Base-by-base conservation (phyloP, 1,139 yeast genomes). In the Yamadazyma dendronema region DNA sequence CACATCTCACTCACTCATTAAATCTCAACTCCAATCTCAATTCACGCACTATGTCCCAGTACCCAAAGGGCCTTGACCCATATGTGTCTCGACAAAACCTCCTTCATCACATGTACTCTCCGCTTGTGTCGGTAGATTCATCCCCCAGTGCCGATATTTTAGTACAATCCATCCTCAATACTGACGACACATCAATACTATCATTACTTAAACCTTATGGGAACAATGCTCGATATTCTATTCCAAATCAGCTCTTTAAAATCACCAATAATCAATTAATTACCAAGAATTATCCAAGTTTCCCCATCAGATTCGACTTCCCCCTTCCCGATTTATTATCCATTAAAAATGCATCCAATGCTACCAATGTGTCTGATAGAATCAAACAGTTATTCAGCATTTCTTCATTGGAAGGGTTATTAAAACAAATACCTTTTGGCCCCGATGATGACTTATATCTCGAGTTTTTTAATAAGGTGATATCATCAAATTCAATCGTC, bases 401-500 rank as follows among this genome's bases (percentile, higher is more conserved):
- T 24, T 52, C 67, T 10, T 62, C 72, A n/a, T 53, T 71, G 24
- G 75, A 69, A 44, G 37, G 50, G 22, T 49, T 68, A 29, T 49
- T 68, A 30, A 53, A 56, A 28, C 58, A 58, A 17, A 37, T 56
- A 7, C 31, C 27, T 9, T 30, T 33, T 3, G 29, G 39, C 3
- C 25, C 34, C 3, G 37, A 41, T 13, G 47, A 49, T 7, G 65
- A 63, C 34, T 49, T 84, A n/a, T 86, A 82, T 51, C 61, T 77
- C 42, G 74, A 75, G 33, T 72, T 81, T 47, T 72, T 85, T 46
- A 72, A 82, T 32, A 74, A 80, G 44, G 57, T 86, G 19, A 67
- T 85, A 17, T 72, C 90, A 0, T 72, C 84, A 11, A 73, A 78
- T 26, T 73, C 74, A 17, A 66, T 86, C 4, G 80, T 88, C 2